Base-by-base conservation (phyloP, 306 rosid genomes). In the Medicago arabica region DNA sequence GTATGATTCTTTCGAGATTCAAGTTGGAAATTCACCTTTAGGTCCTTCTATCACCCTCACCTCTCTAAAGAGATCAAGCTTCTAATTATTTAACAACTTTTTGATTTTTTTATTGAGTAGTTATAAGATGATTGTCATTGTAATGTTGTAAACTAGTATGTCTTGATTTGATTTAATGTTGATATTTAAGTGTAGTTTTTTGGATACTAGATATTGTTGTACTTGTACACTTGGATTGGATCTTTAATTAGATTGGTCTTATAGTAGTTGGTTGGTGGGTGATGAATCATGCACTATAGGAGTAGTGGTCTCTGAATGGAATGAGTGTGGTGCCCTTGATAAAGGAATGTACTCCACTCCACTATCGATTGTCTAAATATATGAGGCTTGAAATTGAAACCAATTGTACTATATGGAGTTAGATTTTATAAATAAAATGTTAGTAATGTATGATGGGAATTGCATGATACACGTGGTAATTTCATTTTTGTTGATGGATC, bases 1-100 rank as follows among this genome's bases (percentile, higher is more conserved):
- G 0, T 95, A 95, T 17, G 99, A 95, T 46, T 92, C 99, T 0
- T 85, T 92, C 38, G 97, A 92, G 71, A 86, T 92, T 47, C 93
- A 95, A 54, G 97, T 88, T 0, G 88, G 83, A 1, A 0, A 80
- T 31, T 84, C 97, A 2, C 74, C 96, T 6, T 74, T 95, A 72
- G 99, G 99, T 6, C 43, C 89, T 61, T 71, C 90, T 21, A 58
- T 95, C 46, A 92, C 93, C 3, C 12, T 92, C 25, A 92, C 97
- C 3, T 95, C 99, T 7, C 88, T 95, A 3, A 89, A 89, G 70
- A 95, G 87, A 44, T 84, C 97, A 13, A 92, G 89, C 78, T 94
- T 89, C 72, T 51, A 58, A 11, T 15, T 80, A 91, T 89, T 72
- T 51, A 58, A 11, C 15, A 4, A 58, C 21, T 16, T 13, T 28